Evolutionary conservation across 768 basidiomycete species (phyloP), one percentile per base, ranked within the genome.

Genomic region (Brasilioporus rufonigricans): DNA sequence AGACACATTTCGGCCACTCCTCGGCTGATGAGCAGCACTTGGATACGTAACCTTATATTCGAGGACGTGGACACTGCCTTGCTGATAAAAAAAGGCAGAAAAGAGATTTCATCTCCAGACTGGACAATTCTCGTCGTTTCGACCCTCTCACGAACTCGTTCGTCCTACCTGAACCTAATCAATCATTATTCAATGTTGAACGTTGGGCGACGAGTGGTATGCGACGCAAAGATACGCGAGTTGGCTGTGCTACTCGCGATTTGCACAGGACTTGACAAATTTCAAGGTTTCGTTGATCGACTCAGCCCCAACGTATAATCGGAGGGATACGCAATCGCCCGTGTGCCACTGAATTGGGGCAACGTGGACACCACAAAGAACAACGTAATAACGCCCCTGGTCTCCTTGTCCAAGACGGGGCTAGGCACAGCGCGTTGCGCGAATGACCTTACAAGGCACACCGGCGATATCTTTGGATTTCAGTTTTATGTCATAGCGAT

Each of bases 351-450:
- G 36, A n/a, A 38, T 14, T 43, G 35, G 45, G 27, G n/a, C n/a
- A 55, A 23, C 19, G 53, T 43, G 48, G 53, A n/a, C 48, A 44
- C 53, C 27, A 54, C 47, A 44, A 49, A 24, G 45, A 23, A 27
- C 36, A 13, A 13, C 24, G 18, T 5, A 13, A 38, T 9, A 12
- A n/a, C 16, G 35, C 35, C 35, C 35, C 35, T 18, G 35, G 35
- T 18, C 16, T 16, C 35, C 19, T n/a, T 41, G 35, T 4, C 35
- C 16, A 36, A 16, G 27, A 29, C 27, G 35, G 35, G 14, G 35
- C 16, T 33, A 33, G 16, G 26, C 18, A 18, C 43, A 19, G 44
- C 44, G 27, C 27, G 26, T 11, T 13, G 14, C n/a, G 12, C 45
- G 31, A 32, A 18, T 2, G 29, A 46, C n/a, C 14, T 1, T 21